Base-by-base conservation (phyloP, 805 yeast genomes). In the Wickerhamomyces ciferrii region DNA sequence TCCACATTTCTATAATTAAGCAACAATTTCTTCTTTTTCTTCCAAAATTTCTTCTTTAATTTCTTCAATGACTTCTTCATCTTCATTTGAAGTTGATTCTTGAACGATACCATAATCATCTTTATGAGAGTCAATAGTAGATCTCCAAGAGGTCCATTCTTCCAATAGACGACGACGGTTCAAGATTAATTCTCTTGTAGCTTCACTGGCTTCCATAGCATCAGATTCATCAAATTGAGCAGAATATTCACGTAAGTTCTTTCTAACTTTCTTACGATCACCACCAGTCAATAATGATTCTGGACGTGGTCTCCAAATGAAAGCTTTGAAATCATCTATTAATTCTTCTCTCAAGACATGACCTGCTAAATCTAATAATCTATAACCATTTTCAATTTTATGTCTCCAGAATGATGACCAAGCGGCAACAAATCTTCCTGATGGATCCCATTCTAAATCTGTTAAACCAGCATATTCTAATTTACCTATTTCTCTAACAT, bases 251-350 rank as follows among this genome's bases (percentile, higher is more conserved):
- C 84, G 81, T 73, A 92, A 71, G 72, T 85, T 85, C 85, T 87
- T 87, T 74, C 88, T 80, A 52, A 94, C 89, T 76, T 84, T 85
- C 84, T 89, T 88, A 74, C 81, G 81, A 66, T 88, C 95, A 54
- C 81, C 84, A 58, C 83, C 81, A 50, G 83, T 73, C 62, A 94
- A 79, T 53, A 83, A 68, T 2, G 90, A 76, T 18, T 78, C 79
- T 43, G 99, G 99, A 72, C 99, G 84, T 60, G 98, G 98, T 75
- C 99, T 87, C 99, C 99, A 94, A 51, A 80, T 74, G 60, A 92
- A 87, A 51, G 87, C 91, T 70, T 83, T 87, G 79, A 94, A 89
- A 46, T 83, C 86, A 58, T 87, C 94, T 50, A 87, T 67, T 21
- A 76, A 67, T 61, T 91, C 96, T 58, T 87, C 94, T 56, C 83